Evolutionary conservation across 2,329 filamentous ascomycete species (phyloP).

Genomic region (Dothideomycetidae sp.): DNA sequence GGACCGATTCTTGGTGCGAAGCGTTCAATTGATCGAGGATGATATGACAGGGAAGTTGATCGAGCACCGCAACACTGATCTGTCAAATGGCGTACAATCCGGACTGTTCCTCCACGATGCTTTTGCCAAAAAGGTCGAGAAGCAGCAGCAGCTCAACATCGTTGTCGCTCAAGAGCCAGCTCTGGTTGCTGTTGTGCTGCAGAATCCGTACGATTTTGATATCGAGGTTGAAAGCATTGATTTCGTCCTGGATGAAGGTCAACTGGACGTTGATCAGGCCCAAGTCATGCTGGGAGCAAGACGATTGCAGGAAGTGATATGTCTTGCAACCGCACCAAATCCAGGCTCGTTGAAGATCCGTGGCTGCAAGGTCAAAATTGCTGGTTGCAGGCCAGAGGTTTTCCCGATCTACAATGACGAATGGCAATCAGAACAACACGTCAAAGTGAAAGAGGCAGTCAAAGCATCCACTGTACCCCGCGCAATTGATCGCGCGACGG

Average conservation of each 20-base stretch:
- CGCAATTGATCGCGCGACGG: neutral
- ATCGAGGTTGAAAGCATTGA: conserved; percentile 72
- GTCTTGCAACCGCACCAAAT: conserved; percentile 52
- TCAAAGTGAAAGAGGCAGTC: conserved; percentile 53
- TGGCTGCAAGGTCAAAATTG: conserved; percentile 66
- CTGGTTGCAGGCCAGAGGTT: conserved; percentile 63
- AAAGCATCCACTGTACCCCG: conserved; percentile 42
- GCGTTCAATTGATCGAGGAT: conserved; percentile 48
- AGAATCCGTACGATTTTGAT: conserved; percentile 91
- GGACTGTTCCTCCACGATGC: conserved; percentile 95
- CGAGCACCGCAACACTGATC: conserved; percentile 14
- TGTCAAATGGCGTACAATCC: conserved; percentile 18
- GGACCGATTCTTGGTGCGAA: conserved; percentile 86
- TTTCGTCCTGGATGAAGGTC: conserved; percentile 58
- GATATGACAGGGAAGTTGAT: conserved; percentile 43
- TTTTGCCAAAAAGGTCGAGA: conserved; percentile 55
- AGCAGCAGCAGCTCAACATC: conserved; percentile 38
- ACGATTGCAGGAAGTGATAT: conserved; percentile 61
- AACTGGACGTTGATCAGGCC: conserved; percentile 53
- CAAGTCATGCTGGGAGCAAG: conserved; percentile 64
- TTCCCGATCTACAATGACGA: conserved; percentile 72
- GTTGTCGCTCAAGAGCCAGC: conserved; percentile 66
- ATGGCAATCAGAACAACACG: conserved; percentile 56
- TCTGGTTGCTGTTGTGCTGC: conserved; percentile 67
- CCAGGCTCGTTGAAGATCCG: conserved; percentile 58